A percentile compares a stretch with the other conserved stretches of the same genome.
Evolutionary conservation across 1,284 basidiomycete genomes (phyloP).

Genomic region (Sutorius eximius): DNA sequence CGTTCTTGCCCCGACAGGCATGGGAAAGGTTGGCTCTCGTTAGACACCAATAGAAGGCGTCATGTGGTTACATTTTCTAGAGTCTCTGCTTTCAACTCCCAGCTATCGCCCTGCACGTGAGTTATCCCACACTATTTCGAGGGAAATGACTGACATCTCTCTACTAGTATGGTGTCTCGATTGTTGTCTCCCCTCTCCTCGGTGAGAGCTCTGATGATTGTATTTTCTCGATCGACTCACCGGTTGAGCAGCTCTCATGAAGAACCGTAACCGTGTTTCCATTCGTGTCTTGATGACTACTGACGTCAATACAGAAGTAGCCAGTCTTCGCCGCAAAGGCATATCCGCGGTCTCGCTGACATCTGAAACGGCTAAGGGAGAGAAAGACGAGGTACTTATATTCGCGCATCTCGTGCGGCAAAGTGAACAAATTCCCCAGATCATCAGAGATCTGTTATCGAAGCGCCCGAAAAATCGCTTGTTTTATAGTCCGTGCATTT

Average conservation of each 20-base stretch:
- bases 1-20: slow-evolving; percentile 84
- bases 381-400: slow-evolving; percentile 55
- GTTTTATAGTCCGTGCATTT: slow-evolving; percentile 63
- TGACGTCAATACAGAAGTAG: slow-evolving; percentile 54
- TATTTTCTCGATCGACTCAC: neutral
- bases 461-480: slow-evolving; percentile 61
- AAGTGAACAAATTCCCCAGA: slow-evolving; percentile 40
- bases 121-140: neutral
- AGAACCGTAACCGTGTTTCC: slow-evolving; percentile 58
- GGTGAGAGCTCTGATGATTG: slow-evolving; percentile 35
- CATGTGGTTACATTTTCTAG: slow-evolving; percentile 26
- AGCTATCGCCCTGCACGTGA: slow-evolving; percentile 65
- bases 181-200: slow-evolving; percentile 79
- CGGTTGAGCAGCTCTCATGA: slow-evolving; percentile 68
- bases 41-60: neutral
- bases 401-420: neutral
- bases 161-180: slow-evolving; percentile 63
- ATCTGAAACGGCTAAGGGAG: slow-evolving; percentile 58
- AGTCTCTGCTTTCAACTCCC: slow-evolving; percentile 88
- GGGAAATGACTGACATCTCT: neutral
- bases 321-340: slow-evolving; percentile 53
- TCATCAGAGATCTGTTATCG: slow-evolving; percentile 61
- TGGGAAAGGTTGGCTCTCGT: slow-evolving; percentile 71
- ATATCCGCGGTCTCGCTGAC: slow-evolving; percentile 65
- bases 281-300: neutral